Conservation (phyloP, 116 monocot species). For the Papilionanthe hybrid region DNA sequence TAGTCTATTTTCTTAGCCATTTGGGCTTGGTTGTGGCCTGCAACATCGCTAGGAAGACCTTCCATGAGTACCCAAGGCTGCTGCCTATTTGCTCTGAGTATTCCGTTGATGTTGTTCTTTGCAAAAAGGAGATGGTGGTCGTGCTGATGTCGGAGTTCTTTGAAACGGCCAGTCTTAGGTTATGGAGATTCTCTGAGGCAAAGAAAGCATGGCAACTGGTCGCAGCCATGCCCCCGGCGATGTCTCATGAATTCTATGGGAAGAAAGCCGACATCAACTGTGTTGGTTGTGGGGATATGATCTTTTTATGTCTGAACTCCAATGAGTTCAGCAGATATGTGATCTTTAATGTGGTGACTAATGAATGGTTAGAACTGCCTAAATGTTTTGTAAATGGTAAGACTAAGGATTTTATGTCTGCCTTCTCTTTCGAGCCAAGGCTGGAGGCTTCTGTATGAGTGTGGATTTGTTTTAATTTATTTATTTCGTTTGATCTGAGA, state of each 20-base stretch:
- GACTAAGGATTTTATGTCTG: constrained; percentile 48
- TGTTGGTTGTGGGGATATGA: constrained; percentile 33
- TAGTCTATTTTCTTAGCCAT: constrained; percentile 60
- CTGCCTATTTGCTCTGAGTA: constrained; percentile 60
- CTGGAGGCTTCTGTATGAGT: constrained; percentile 51
- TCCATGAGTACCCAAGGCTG: constrained; percentile 46
- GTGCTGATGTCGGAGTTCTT: constrained; percentile 63
- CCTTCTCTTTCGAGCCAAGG: constrained; percentile 75
- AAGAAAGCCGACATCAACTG: constrained; percentile 72
- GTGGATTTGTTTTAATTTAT: not conserved
- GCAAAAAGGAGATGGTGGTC: constrained; percentile 44
- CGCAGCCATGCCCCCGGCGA: constrained; percentile 64
- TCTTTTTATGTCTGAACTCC: constrained; percentile 58
- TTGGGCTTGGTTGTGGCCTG: constrained; percentile 52
- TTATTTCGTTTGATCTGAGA: not conserved
- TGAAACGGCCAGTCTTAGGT: constrained; percentile 55
- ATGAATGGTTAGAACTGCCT: constrained; percentile 62
- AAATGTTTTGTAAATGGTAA: constrained; percentile 41
- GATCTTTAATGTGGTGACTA: constrained; percentile 27
- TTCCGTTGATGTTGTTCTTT: constrained; percentile 65
- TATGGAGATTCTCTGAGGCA: constrained; percentile 52
- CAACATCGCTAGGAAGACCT: constrained; percentile 36
- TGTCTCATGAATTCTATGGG: constrained; percentile 61
- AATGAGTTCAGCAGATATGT: constrained; percentile 38
- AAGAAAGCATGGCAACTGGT: constrained; percentile 48